Conservation (phyloP, 495 filamentous ascomycete species). For the Penicillium coffeae region DNA sequence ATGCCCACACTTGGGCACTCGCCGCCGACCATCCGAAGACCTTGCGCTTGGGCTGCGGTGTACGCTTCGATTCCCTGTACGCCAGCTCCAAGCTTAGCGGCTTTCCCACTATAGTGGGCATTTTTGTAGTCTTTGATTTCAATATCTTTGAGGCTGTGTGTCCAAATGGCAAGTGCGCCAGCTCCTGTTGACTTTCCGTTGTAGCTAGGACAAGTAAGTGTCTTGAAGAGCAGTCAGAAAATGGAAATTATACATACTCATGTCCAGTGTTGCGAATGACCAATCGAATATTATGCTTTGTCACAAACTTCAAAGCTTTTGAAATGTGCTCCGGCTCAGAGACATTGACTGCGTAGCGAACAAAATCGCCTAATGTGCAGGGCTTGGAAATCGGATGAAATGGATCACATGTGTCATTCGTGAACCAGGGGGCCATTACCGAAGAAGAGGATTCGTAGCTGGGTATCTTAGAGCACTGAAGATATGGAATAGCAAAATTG, state of each 20-base stretch:
- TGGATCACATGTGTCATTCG: constrained; percentile 53
- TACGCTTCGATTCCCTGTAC: constrained; percentile 44
- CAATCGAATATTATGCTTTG: constrained; percentile 55
- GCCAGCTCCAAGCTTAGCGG: constrained; percentile 45
- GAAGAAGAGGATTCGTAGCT: constrained; percentile 35
- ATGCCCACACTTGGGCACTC: constrained; percentile 35
- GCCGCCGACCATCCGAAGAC: constrained; percentile 27
- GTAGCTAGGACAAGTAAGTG: constrained; percentile 23
- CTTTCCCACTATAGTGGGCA: constrained; percentile 41
- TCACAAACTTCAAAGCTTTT: constrained; percentile 42
- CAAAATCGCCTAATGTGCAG: constrained; percentile 58
- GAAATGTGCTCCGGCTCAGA: constrained; percentile 26
- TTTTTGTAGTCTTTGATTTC: constrained; percentile 33
- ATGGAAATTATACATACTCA: constrained; percentile 45
- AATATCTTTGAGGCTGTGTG: constrained; percentile 50
- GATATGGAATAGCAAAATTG: constrained; percentile 27
- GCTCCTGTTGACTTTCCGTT: constrained; percentile 54
- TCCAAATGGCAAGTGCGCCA: constrained; percentile 54
- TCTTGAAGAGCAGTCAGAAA: background rate
- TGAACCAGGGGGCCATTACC: constrained; percentile 40
- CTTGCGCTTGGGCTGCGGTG: constrained; percentile 28
- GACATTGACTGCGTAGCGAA: constrained; percentile 47
- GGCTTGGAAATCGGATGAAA: constrained; percentile 44
- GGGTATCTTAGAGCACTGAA: background rate
- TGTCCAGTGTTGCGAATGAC: constrained; percentile 64